Base-by-base conservation (phyloP, 2,329 filamentous ascomycete genomes). In the Diplodia seriata region DNA sequence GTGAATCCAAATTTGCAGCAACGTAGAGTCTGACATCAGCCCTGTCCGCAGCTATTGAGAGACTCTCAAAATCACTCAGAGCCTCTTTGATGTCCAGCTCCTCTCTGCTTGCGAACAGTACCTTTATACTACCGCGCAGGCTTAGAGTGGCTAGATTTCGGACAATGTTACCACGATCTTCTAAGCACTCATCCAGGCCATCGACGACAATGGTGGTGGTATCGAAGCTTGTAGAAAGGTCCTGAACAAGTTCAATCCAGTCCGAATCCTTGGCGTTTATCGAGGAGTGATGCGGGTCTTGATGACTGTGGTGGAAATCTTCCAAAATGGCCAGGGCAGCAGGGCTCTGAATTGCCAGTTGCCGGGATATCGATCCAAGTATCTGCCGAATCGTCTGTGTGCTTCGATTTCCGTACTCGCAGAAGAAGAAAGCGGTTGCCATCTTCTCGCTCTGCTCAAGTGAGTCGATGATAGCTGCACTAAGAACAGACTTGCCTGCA, bases 121-220 rank as follows among this genome's bases (percentile, higher is more conserved):
- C 9, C 8, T 53, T 63, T 8, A 63, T 63, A 4, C 1, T 18
- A 11, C 18, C 31, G 3, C 12, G 5, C 31, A 8, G 8, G 47
- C 31, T 53, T 8, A 51, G 9, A 23, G 36, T 1, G 7, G 59
- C 26, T 1, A 63, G 59, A 7, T 4, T 3, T 7, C 23, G 3
- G 7, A 63, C 59, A 15, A 51, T 8, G 15, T 14, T 18, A 9
- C 2, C 4, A 8, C 59, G 43, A 12, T 53, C 14, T 0, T 12
- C 29, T 18, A 51, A 20, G n/a, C 43, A 36, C 4, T 63, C 59
- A 11, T 63, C 59, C 0, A 63, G 33, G 7, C 59, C 59, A 51
- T 63, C 59, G 8, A 63, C 53, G 29, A 51, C 36, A 6, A 63
- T 63, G 29, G 15, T 63, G 2, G 59, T 63, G 5, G 0, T 23